Base-by-base conservation (phyloP, 495 filamentous ascomycete genomes). In the Xylaria intraflava region DNA sequence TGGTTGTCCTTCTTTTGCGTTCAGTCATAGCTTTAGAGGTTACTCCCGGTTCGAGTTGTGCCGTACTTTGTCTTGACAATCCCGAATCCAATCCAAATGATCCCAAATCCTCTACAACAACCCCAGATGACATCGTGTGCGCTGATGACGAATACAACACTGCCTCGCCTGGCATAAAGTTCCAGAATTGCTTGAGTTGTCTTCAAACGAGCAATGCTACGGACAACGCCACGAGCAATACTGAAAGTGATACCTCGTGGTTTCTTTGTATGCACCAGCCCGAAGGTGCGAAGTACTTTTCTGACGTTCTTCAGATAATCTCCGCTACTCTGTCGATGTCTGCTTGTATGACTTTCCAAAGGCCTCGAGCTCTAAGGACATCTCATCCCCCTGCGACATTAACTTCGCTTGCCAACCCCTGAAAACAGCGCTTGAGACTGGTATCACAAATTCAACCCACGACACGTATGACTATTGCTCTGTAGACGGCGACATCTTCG, bases 171-270 rank as follows among this genome's bases (percentile, higher is more conserved):
- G 83, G 82, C 1, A 67, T 62, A 23, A 67, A 69, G 40, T 87
- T 84, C 56, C 62, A 83, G 58, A 65, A 71, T 7, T 87, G 84
- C 48, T 48, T 85, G 23, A 65, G 69, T n/a, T 87, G 84, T 53
- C 63, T 81, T 46, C 66, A 85, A 56, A 62, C 73, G n/a, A 86
- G 82, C 50, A 68, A 69, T 6, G 78, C 73, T 51, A 62, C 73
- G n/a, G 85, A 82, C 50, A 68, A 69, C 6, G 78, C 73, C 51
- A 55, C 70, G 14, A 76, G 80, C 64, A 56, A 66, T 0, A 38
- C 44, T 12, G 73, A 82, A 62, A 74, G 75, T 4, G 83, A 87
- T 60, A 63, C 82, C 0, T 69, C 77, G 60, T 85, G 79, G 80
- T 82, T 68, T 19, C 67, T 87, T 17, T 86, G 67, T 69, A 61